Evolutionary conservation across 2,329 filamentous ascomycete genomes (phyloP).

Genomic region (Canariomyces notabilis): DNA sequence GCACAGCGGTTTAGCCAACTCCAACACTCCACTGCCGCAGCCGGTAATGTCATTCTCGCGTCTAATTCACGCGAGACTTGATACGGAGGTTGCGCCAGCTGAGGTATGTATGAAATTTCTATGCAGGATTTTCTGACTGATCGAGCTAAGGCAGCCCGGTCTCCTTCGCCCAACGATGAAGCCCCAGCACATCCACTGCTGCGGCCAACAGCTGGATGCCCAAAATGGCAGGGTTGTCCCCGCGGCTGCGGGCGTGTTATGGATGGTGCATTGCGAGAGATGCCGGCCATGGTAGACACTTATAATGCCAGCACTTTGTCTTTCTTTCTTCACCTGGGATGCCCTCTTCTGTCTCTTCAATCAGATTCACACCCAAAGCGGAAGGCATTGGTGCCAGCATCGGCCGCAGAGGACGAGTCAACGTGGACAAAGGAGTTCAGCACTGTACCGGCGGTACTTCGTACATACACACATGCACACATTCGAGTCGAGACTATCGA

Average conservation of each 20-base stretch:
- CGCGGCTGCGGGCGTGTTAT: too few species aligned
- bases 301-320: not conserved
- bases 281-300: too few species aligned
- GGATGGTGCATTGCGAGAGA: too few species aligned
- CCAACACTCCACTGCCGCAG: not conserved
- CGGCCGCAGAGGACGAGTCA: constrained; percentile 5
- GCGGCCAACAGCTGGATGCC: too few species aligned
- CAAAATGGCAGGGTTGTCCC: too few species aligned
- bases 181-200: too few species aligned
- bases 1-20: constrained; percentile 17
- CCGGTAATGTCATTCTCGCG: constrained; percentile 1
- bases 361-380: not conserved
- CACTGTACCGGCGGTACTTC: too few species aligned
- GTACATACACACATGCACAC: too few species aligned
- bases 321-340: not conserved
- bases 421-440: constrained; percentile 1
- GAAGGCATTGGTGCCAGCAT: constrained; percentile 12
- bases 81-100: not conserved
- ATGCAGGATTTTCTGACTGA: not conserved
- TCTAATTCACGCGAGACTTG: not conserved
- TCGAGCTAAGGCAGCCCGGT: too few species aligned
- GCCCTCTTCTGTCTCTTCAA: constrained; percentile 1
- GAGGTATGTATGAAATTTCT: too few species aligned
- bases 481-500: too few species aligned
- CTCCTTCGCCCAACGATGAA: not conserved